Conservation (phyloP, 202 grass and related monocot genomes). For the Carex arenaria region DNA sequence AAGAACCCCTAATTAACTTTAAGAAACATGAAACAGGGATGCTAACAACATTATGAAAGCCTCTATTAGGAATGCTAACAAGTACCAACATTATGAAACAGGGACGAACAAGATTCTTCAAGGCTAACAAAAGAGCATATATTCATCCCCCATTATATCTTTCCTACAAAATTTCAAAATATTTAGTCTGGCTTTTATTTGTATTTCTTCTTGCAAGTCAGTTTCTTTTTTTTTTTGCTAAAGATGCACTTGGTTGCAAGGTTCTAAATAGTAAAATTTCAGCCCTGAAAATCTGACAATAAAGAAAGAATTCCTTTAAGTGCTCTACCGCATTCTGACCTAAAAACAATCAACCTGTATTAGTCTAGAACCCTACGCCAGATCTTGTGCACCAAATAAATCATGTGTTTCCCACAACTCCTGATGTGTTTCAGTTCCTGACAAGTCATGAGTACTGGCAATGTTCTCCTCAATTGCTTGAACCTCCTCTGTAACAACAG, state of each 20-base stretch:
- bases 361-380: background rate
- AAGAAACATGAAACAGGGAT: background rate
- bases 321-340: background rate
- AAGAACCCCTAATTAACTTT: background rate
- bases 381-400: slow-evolving; percentile 24
- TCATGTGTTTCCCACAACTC: slow-evolving; percentile 32
- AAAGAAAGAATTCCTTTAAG: background rate
- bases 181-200: background rate
- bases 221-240: background rate
- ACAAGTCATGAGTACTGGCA: slow-evolving; percentile 11
- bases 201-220: background rate
- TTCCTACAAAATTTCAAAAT: background rate
- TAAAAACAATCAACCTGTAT: background rate
- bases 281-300: too few species aligned
- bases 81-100: background rate
- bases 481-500: background rate
- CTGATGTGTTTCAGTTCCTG: slow-evolving; percentile 18
- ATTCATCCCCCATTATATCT: background rate
- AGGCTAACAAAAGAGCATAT: background rate
- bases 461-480: slow-evolving; percentile 19
- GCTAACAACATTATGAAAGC: background rate
- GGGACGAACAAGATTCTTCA: background rate
- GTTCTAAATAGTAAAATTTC: too few species aligned
- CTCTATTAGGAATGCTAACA: background rate
- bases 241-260: background rate